Conservation (phyloP, 2,329 filamentous ascomycete genomes). For the Penicillium sp. region DNA sequence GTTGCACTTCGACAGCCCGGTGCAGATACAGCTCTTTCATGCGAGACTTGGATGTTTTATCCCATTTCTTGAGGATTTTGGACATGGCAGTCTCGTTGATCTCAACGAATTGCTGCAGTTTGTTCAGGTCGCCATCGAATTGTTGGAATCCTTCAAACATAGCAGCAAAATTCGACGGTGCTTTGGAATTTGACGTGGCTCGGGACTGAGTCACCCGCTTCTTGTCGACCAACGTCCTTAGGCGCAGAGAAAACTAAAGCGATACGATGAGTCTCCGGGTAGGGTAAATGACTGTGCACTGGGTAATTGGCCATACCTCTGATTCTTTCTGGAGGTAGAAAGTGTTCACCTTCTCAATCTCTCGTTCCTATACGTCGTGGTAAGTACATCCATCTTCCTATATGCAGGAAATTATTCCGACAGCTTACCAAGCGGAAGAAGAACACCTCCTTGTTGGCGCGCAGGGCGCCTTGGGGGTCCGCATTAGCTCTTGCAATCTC, state of each 20-base stretch:
- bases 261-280: neutral
- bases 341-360: slow-evolving; percentile 96
- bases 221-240: slow-evolving; percentile 91
- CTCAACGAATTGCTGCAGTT: slow-evolving; percentile 95
- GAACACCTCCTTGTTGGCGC: slow-evolving; percentile 97
- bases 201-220: slow-evolving; percentile 87
- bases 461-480: slow-evolving; percentile 84
- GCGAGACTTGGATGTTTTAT: slow-evolving; percentile 98
- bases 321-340: slow-evolving; percentile 98
- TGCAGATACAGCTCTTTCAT: slow-evolving; percentile 98
- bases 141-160: slow-evolving; percentile 96
- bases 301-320: slow-evolving; percentile 64
- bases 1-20: slow-evolving; percentile 92
- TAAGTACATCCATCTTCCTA: neutral
- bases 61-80: slow-evolving; percentile 99
- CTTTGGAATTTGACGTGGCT: slow-evolving; percentile 72
- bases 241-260: slow-evolving; percentile 78
- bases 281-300: neutral
- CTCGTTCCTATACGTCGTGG: slow-evolving; percentile 68
- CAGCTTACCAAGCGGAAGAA: slow-evolving; percentile 84
- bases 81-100: slow-evolving; percentile 97
- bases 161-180: slow-evolving; percentile 90
- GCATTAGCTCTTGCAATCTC: slow-evolving; percentile 45
- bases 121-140: slow-evolving; percentile 94
- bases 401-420: neutral